A percentile compares a stretch with the other conserved stretches of the same genome.
These are phyloP conservation scores for Cardamine occulta DNA, from an alignment of 345 rosid species.

Conservation along the genomic window DNA sequence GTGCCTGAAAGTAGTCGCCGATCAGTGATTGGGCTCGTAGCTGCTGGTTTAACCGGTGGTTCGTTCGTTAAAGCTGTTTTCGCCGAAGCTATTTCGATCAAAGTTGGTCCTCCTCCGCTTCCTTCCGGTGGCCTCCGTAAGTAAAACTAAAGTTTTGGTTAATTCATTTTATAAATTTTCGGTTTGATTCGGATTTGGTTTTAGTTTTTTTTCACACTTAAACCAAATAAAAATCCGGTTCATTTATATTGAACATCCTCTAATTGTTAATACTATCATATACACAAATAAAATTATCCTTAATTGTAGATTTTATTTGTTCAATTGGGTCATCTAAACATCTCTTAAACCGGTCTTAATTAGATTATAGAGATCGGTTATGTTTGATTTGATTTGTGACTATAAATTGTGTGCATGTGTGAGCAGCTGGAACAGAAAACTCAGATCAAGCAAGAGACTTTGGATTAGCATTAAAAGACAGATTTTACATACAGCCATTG, in stretches of 20 bases:
- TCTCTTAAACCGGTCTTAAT: neutral
- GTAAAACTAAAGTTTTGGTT: constrained; percentile 37
- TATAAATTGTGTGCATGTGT: constrained; percentile 18
- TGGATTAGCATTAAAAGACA: constrained; percentile 53
- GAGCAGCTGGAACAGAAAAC: constrained; percentile 89
- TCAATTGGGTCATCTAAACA: neutral
- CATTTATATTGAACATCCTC: neutral
- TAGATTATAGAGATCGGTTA: neutral
- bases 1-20: constrained; percentile 74
- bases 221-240: neutral
- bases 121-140: constrained; percentile 95
- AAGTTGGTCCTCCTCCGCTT: constrained; percentile 82
- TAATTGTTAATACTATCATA: neutral
- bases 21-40: constrained; percentile 72
- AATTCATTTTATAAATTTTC: neutral
- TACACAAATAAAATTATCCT: neutral
- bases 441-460: constrained; percentile 90
- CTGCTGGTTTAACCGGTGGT: constrained; percentile 73
- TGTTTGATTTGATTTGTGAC: neutral
- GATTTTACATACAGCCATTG: constrained; percentile 82
- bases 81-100: constrained; percentile 76
- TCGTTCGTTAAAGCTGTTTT: constrained; percentile 71
- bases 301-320: neutral
- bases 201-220: neutral
- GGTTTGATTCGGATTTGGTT: neutral